A percentile compares a stretch with the other conserved stretches of the same genome.
These are phyloP conservation scores for Yamadazyma oceani DNA, from an alignment of 1,139 yeast species.

Conservation along the genomic window DNA sequence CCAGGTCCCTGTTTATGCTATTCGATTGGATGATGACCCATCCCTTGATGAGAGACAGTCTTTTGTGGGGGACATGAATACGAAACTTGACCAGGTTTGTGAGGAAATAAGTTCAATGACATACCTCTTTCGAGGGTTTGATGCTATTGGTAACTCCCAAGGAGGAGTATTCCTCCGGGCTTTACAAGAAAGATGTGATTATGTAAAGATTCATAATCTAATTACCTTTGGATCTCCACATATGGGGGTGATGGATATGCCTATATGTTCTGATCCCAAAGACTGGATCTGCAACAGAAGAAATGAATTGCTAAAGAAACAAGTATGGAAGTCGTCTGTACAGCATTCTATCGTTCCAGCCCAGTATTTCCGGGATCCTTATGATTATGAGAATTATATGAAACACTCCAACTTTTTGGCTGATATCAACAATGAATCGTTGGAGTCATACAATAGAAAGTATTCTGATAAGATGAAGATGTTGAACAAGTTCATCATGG, in stretches of 20 bases:
- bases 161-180: constrained; percentile 77
- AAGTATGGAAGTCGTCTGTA: constrained; percentile 59
- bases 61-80: constrained; percentile 60
- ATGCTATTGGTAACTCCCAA: constrained; percentile 79
- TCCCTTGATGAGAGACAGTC: constrained; percentile 54
- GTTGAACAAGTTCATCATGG: constrained; percentile 56
- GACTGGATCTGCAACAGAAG: constrained; percentile 65
- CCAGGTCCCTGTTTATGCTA: constrained; percentile 51
- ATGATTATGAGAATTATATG: constrained; percentile 47
- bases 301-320: constrained; percentile 55
- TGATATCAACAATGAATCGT: constrained; percentile 63
- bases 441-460: constrained; percentile 21
- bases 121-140: constrained; percentile 56
- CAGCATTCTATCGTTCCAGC: constrained; percentile 68
- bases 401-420: constrained; percentile 57
- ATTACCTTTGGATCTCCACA: constrained; percentile 85
- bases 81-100: constrained; percentile 38
- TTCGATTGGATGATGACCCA: constrained; percentile 51
- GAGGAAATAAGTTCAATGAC: constrained; percentile 37
- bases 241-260: constrained; percentile 71
- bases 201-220: constrained; percentile 50
- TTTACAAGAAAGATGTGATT: constrained; percentile 55
- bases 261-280: constrained; percentile 49
- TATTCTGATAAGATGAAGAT: constrained; percentile 44
- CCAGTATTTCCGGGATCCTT: constrained; percentile 67